Evolutionary conservation across 331 rosid species (phyloP), one percentile per base, ranked within the genome.

Genomic region (Dryas integrifolia): DNA sequence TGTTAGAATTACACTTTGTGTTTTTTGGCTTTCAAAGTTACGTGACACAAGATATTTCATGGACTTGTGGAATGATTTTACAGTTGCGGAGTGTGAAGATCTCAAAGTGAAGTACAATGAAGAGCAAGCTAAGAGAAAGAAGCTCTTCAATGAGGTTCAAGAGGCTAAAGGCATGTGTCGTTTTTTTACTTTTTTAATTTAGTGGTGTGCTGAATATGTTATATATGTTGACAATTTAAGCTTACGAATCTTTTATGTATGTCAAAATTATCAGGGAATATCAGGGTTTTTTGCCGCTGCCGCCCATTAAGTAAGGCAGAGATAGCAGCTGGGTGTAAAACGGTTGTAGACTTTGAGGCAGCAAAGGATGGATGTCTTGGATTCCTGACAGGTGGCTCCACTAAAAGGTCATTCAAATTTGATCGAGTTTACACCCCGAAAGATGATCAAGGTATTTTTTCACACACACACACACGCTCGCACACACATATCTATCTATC

Each of bases 211-310:
- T 41, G 66, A 50, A 67, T 41, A 5, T 48, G 57, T 48, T 46
- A 30, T 74, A 58, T 73, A 53, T 73, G 38, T 46, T 12, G 69
- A 48, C 50, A 16, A 67, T 15, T 55, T 57, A 40, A 72, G 55
- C 53, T 30, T 57, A 65, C 59, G 43, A 59, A 63, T 38, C 50
- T 18, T 47, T 15, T 52, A 2, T 8, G 63, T 73, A 39, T 43
- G 6, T 85, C 55, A 41, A 69, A 47, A 35, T 55, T 77, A 69
- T 71, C 74, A 92, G 97, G 97, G 64, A 92, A 86, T 83, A 92
- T 92, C n/a, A 86, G 97, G 77, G 97, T 92, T 49, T 92, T 86
- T 77, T 92, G 97, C 71, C 97, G 97, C 40, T 92, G 97, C 49
- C 97, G 97, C 52, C 97, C 97, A 74, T 75, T 92, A 71, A 86